phyloP scores from a whole-genome alignment of 2,329 filamentous ascomycete genomes.

The Gliomastix tumulicola region DNA sequence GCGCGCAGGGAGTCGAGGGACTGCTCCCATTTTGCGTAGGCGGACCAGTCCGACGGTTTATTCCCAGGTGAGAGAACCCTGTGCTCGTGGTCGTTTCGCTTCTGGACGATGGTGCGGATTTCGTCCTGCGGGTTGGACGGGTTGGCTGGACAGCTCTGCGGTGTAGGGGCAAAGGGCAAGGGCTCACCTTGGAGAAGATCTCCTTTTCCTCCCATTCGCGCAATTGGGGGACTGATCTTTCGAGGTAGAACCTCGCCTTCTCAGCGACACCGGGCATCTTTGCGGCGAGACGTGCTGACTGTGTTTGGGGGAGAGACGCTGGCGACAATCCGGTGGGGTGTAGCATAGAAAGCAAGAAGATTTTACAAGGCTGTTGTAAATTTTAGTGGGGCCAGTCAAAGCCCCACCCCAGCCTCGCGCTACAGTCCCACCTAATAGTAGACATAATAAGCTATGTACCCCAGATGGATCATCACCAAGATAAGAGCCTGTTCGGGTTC shows the following conservation, averaged over 20 bases:
- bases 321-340: too few species aligned
- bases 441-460: too few species aligned
- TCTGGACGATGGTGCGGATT: slow-evolving; percentile 80
- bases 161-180: background rate
- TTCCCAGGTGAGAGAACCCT: slow-evolving; percentile 77
- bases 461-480: too few species aligned
- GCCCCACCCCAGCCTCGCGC: too few species aligned
- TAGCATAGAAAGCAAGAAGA: too few species aligned
- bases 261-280: slow-evolving; percentile 79
- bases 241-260: slow-evolving; percentile 91
- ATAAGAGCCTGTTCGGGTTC: too few species aligned
- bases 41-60: slow-evolving; percentile 70
- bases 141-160: background rate
- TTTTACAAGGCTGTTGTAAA: slow-evolving; percentile 3
- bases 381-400: slow-evolving; percentile 10
- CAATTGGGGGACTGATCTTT: slow-evolving; percentile 85
- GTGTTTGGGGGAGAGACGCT: too few species aligned
- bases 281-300: too few species aligned
- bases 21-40: slow-evolving; percentile 70
- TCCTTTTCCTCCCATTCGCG: slow-evolving; percentile 88
- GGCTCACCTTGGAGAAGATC: slow-evolving; percentile 72
- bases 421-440: too few species aligned
- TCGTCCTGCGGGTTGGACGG: slow-evolving; percentile 72
- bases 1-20: slow-evolving; percentile 68
- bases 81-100: slow-evolving; percentile 90